Conservation (phyloP, 2,329 filamentous ascomycete genomes). For the Pseudopithomyces maydicus region DNA sequence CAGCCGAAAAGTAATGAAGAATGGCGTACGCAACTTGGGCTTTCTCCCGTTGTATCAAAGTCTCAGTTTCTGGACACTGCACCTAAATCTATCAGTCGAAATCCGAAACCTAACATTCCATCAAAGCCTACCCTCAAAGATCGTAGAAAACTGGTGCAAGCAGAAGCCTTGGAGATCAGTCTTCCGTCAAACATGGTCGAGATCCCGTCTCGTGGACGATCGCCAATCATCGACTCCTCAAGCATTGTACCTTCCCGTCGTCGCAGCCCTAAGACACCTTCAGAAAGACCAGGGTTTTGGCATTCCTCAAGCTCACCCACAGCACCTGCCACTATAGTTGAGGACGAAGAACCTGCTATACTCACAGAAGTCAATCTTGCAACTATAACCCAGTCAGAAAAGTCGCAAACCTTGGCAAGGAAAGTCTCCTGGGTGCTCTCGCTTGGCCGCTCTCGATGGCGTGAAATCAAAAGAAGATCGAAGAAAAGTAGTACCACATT, state of each 20-base stretch:
- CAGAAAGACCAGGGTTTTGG: constrained; percentile 19
- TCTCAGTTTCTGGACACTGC: not conserved
- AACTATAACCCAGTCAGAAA: constrained; percentile 10
- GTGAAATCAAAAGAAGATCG: constrained; percentile 16
- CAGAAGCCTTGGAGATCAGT: constrained; percentile 27
- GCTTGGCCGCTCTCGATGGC: constrained; percentile 12
- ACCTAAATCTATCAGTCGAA: not conserved
- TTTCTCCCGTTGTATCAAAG: not conserved
- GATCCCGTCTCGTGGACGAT: constrained; percentile 24
- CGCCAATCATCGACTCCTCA: constrained; percentile 13
- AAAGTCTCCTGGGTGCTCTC: constrained; percentile 20
- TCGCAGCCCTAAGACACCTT: constrained; percentile 35
- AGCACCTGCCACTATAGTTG: constrained; percentile 19
- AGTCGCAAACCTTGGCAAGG: constrained; percentile 11
- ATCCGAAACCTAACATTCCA: not conserved
- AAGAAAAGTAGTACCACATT: constrained; percentile 19
- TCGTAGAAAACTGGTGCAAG: constrained; percentile 30
- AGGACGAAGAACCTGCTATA: constrained; percentile 13
- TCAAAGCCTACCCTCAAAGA: constrained; percentile 27
- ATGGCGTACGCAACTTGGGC: not conserved
- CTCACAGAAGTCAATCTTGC: constrained; percentile 16
- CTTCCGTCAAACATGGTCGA: constrained; percentile 26
- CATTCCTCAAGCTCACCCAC: constrained; percentile 6
- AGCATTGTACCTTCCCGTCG: constrained; percentile 27
- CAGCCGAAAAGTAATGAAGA: constrained; percentile 5